Percentiles rank a stretch among this genome's conserved stretches.
phyloP scores from a whole-genome alignment of 192 early-diverging fungal species.

The Paraglomus brasilianum region DNA sequence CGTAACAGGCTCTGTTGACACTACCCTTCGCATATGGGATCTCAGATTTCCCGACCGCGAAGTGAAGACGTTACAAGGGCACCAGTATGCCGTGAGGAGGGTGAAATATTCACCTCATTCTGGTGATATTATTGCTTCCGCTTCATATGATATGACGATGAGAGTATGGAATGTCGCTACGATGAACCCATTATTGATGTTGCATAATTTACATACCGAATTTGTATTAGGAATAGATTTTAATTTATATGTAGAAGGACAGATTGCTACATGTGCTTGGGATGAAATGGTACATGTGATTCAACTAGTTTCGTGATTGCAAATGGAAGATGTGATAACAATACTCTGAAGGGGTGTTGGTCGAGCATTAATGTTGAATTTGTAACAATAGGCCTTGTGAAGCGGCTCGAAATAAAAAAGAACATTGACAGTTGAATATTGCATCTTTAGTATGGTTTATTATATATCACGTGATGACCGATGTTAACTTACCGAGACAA shows the following conservation, averaged over 20 bases:
- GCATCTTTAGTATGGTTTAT: too few relatives aligned
- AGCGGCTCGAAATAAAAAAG: too few relatives aligned
- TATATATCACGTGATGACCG: too few relatives aligned
- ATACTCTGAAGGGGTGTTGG: neutral
- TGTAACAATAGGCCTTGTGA: too few relatives aligned
- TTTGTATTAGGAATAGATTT: constrained; percentile 97
- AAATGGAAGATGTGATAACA: neutral
- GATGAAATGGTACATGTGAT: constrained; percentile 84
- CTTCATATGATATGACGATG: constrained; percentile 95
- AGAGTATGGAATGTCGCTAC: constrained; percentile 83
- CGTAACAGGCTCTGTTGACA: constrained; percentile 90
- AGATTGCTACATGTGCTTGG: constrained; percentile 94
- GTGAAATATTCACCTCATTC: constrained; percentile 93
- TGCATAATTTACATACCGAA: constrained; percentile 88
- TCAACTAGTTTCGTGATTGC: constrained; percentile 38
- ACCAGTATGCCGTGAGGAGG: constrained; percentile 90
- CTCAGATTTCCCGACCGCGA: constrained; percentile 72
- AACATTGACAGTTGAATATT: too few relatives aligned
- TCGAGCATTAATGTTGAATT: too few relatives aligned
- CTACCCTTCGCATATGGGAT: constrained; percentile 91
- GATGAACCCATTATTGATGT: constrained; percentile 53
- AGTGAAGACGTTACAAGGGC: constrained; percentile 72
- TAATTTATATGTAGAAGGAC: constrained; percentile 82
- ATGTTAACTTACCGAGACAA: too few relatives aligned
- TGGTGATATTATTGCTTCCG: constrained; percentile 76